Base-by-base conservation (phyloP, 2,329 filamentous ascomycete genomes). In the Cladosporium sphaerospermum region DNA sequence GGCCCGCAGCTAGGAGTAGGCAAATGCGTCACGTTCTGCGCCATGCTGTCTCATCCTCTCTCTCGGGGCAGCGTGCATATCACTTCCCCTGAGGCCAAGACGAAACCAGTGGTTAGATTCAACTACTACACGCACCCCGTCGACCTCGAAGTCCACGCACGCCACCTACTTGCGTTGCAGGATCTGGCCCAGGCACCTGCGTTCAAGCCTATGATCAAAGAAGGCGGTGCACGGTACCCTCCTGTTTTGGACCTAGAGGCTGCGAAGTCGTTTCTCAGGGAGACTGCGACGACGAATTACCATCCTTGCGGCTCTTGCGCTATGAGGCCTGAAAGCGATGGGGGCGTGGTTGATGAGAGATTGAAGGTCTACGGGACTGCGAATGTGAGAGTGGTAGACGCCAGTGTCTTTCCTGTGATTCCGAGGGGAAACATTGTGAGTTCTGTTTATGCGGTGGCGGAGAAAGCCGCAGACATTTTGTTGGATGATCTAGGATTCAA, bases 221-320 rank as follows among this genome's bases (percentile, higher is more conserved):
- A 54, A 9, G 48, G 39, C 7, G 63, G 62, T 3, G 50, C 18
- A 28, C 36, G 49, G n/a, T 45, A 55, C 32, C 61, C 55, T 9
- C 43, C 34, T 7, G 9, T 31, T 9, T 11, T 39, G 33, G 14
- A 34, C 19, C 19, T 67, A n/a, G 56, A 63, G 19, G 45, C 50
- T 44, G 61, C 59, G 4, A 63, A 62, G 43, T 52, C 56, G 19
- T 31, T 61, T 9, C 48, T 45, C 9, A 45, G 54, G 34, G 42
- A 48, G 3, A 52, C 52, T 36, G 52, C 56, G 13, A 43, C 18
- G 28, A 62, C 61, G 13, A 62, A 60, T 51, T 75, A 70, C 60
- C 72, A 75, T 58, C 67, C 69, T 11, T 66, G 63, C 14, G 73
- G 73, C 3, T 73, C 70, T 0, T 72, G 69, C 45, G 63, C 71